Base-by-base conservation (phyloP, 129 eudicot genomes). In the Tagetes patula region DNA sequence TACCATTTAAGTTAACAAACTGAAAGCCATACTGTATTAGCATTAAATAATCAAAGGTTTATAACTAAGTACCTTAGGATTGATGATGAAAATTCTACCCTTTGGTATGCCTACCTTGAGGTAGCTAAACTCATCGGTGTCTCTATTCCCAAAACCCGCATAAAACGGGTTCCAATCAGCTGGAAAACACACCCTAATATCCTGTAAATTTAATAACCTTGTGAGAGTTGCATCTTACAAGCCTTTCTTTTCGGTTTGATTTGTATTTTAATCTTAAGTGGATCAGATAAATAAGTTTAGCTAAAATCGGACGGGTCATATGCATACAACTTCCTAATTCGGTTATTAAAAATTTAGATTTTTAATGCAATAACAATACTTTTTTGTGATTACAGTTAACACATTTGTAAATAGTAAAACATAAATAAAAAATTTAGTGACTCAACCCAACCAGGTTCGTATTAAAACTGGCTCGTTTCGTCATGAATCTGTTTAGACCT, bases 141-240 rank as follows among this genome's bases (percentile, higher is more conserved):
- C 96, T 86, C 98, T 83, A 80, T 94, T 94, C 78, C 98, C 98
- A 52, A 94, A 90, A 82, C 98, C 98, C 27, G 97, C 98, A 71
- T 86, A 94, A 72, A 90, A 94, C 40, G 98, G 98, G 77, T 83
- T 90, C 76, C 84, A 83, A 64, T 90, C 91, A 3, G 85, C 46
- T 69, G 98, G 96, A 75, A 88, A 94, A 58, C 89, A 82, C 0
- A 84, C 96, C 84, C 82, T 90, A 40, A 94, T 90, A 73, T 90
- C 97, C 98, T 94, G 88, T 27, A 72, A 13, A 34, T n/a, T 42
- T 64, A 2, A 11, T 40, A 34, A 54, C 32, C 11, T 2, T 54
- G 77, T 65, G 68, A 77, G 14, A 20, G 13, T 64, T 73, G 33
- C 14, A 8, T 32, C 72, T 71, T 71, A 72, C 49, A 31, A 48